Evolutionary conservation across 768 basidiomycete genomes (phyloP).

Genomic region (Gautieria morchelliformis): DNA sequence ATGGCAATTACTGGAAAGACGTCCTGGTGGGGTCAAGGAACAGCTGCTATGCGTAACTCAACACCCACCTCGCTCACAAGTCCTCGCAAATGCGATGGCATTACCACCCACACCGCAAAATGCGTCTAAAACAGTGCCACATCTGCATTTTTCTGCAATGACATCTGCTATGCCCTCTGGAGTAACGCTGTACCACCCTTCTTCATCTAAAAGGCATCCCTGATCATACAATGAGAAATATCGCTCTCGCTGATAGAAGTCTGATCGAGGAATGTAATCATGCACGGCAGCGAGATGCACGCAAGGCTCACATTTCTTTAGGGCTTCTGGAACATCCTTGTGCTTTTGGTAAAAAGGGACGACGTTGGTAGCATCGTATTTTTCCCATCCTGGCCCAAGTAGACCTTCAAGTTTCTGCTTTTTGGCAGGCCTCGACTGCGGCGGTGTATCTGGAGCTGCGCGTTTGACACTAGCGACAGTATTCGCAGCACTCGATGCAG

Average conservation of each 20-base stretch:
- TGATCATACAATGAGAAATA: constrained; percentile 72
- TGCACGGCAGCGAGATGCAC: background rate
- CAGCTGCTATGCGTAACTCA: background rate
- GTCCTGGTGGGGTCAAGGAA: background rate
- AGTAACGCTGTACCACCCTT: constrained; percentile 98
- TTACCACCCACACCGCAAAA: constrained; percentile 99
- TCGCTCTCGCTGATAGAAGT: constrained; percentile 77
- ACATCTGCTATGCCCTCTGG: constrained; percentile 88
- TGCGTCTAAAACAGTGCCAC: constrained; percentile 78
- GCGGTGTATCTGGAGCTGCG: background rate
- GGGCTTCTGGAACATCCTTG: constrained; percentile 63
- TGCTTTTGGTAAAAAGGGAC: constrained; percentile 60
- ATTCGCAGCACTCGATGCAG: background rate
- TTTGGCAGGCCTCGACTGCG: constrained; percentile 7
- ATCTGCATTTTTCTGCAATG: constrained; percentile 88
- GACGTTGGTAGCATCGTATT: constrained; percentile 62
- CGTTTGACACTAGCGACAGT: background rate
- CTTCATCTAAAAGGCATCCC: constrained; percentile 83
- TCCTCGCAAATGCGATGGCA: constrained; percentile 92
- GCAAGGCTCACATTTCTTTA: constrained; percentile 62
- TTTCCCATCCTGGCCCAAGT: constrained; percentile 24
- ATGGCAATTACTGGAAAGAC: constrained; percentile 73
- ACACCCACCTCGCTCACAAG: constrained; percentile 80
- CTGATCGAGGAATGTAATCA: constrained; percentile 29
- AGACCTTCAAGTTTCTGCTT: constrained; percentile 17